Evolutionary conservation across 140 eudicot genomes (phyloP).

Genomic region (Cichorium intybus): DNA sequence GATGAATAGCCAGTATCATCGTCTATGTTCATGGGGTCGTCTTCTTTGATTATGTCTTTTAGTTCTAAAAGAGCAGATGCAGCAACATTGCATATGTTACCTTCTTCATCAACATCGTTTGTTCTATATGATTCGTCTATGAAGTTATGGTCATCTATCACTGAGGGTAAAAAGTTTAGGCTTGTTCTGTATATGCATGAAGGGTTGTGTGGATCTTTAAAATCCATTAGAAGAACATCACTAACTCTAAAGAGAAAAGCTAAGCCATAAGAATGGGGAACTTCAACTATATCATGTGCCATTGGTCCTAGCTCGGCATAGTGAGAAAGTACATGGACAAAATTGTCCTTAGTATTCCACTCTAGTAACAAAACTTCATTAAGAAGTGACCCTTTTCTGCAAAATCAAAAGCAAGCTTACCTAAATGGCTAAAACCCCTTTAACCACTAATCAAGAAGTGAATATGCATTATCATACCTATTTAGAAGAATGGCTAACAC

Average conservation of each 20-base stretch:
- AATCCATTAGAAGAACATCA: conserved; percentile 81
- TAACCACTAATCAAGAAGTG: conserved; percentile 14
- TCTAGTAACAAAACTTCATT: conserved; percentile 77
- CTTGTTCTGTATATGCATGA: conserved; percentile 63
- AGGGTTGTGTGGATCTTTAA: conserved; percentile 75
- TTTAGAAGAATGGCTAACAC: conserved; percentile 77
- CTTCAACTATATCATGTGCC: conserved; percentile 72
- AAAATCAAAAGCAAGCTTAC: conserved; percentile 18
- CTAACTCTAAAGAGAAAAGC: conserved; percentile 82
- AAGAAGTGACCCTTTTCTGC: conserved; percentile 69
- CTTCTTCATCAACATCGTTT: conserved; percentile 89
- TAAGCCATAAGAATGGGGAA: conserved; percentile 79
- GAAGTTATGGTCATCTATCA: conserved; percentile 57
- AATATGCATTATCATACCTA: conserved; percentile 48
- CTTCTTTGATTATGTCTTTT: conserved; percentile 67
- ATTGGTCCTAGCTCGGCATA: conserved; percentile 75
- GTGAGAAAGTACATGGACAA: conserved; percentile 54
- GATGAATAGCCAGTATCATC: conserved; percentile 36
- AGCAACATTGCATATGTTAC: conserved; percentile 83
- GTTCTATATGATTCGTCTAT: conserved; percentile 47
- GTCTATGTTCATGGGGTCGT: conserved; percentile 93
- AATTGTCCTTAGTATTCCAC: conserved; percentile 62
- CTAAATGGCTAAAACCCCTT: background rate
- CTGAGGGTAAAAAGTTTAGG: conserved; percentile 46
- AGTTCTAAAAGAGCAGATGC: conserved; percentile 95